Evolutionary conservation across 2,329 filamentous ascomycete species (phyloP), one percentile per base, ranked within the genome.

Genomic region (Fusarium mexicanum): DNA sequence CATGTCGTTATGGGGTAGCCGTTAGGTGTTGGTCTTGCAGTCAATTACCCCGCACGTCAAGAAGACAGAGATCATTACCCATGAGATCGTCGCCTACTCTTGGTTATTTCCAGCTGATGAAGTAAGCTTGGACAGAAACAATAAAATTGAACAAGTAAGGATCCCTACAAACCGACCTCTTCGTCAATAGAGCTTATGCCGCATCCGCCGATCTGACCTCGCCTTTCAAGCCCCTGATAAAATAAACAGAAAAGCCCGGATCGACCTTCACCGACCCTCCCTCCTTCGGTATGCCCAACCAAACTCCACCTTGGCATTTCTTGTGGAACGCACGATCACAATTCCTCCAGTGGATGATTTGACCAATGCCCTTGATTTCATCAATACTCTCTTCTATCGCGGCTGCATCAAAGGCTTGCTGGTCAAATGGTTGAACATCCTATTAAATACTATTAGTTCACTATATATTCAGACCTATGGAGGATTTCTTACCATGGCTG

Each of bases 111-210:
- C 1, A 20, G 44, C 17, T 0, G 5, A 20, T 9, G 12, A 26
- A 26, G 20, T 5, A 24, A 22, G 4, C 7, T 13, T 46, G 17
- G 5, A 14, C 4, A 20, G 4, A 47, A 29, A 20, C 12, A 1
- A 20, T 22, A 29, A 0, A 16, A 29, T 0, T 3, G 3, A 11
- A 29, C 6, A 6, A 0, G 13, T 29, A 5, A 46, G 1, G 6
- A 4, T n/a, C 10, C 29, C 0, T n/a, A 0, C 14, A n/a, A n/a
- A 8, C 14, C 1, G 4, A n/a, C 14, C 0, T n/a, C 46, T n/a
- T n/a, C 7, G 3, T 33, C 11, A n/a, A 13, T 5, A 0, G 22
- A 18, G 22, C 3, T 50, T 33, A 33, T 24, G 29, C 29, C 11
- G 8, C 22, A 18, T 33, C 22, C 11, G 22, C 17, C 16, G n/a